Conservation (phyloP, 805 yeast species). For the Saitoella complicata region DNA sequence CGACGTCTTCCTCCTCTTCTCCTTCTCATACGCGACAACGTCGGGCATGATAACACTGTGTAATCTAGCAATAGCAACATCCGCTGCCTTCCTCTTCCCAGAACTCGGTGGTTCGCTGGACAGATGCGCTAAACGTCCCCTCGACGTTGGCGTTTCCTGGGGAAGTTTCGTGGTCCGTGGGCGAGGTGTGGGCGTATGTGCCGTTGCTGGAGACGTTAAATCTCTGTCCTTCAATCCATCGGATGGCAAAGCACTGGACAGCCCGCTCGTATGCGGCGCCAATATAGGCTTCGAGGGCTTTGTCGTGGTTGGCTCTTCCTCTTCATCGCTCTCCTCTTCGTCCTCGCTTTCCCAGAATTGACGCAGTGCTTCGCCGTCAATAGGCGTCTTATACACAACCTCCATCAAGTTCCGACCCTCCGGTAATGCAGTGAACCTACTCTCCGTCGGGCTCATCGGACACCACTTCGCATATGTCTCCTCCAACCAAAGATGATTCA, state of each 20-base stretch:
- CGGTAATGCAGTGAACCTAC: slow-evolving; percentile 35
- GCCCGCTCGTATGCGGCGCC: too few species aligned
- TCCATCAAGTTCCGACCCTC: slow-evolving; percentile 27
- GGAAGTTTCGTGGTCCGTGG: neutral
- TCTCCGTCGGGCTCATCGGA: slow-evolving; percentile 28
- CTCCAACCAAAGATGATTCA: slow-evolving; percentile 82
- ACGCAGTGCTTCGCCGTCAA: slow-evolving; percentile 28
- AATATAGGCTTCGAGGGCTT: neutral
- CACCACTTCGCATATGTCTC: slow-evolving; percentile 55
- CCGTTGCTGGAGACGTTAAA: slow-evolving; percentile 8
- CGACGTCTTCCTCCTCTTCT: neutral
- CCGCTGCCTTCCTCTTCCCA: slow-evolving; percentile 1
- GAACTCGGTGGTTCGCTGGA: neutral
- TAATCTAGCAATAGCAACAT: neutral
- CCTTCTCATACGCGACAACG: slow-evolving; percentile 1
- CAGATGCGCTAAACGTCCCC: too few species aligned
- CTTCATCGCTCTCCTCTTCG: slow-evolving; percentile 6
- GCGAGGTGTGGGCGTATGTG: neutral
- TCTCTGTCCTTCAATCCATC: slow-evolving; percentile 6
- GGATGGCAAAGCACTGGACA: neutral
- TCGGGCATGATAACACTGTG: slow-evolving; percentile 3
- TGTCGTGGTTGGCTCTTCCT: slow-evolving; percentile 4
- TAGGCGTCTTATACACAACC: slow-evolving; percentile 37
- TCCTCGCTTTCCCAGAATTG: slow-evolving; percentile 23
- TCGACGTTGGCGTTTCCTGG: too few species aligned